Base-by-base conservation (phyloP, 441 rosid genomes). In the Croton setiger region DNA sequence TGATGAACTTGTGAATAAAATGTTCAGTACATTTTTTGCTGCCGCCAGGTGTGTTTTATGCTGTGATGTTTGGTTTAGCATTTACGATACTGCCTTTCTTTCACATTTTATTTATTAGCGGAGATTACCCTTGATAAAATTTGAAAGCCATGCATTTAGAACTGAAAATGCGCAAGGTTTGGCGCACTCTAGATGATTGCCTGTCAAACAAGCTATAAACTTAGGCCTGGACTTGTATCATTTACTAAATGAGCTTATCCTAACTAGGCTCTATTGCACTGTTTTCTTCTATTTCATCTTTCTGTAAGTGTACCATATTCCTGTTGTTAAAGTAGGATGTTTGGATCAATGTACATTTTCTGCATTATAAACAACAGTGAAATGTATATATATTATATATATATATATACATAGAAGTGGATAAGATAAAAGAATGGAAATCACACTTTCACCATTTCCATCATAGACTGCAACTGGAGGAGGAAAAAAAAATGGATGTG, bases 1-100 rank as follows among this genome's bases (percentile, higher is more conserved):
- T 59, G 93, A 93, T 73, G 85, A 81, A 39, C 87, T 93, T 60
- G 84, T 96, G 69, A 73, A 84, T 59, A 81, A 94, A 80, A 96
- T 96, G 98, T 96, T 92, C 84, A 83, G 80, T 70, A 92, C 96
- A 72, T 93, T 93, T 78, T 88, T 96, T 61, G 62, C 88, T 70
- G 97, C 93, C 79, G 95, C 92, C 78, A 92, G 99, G 99, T 96
- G 64, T 71, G 95, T 79, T 85, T 69, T 41, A 44, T 56, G 44
- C 21, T n/a, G 11, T 63, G 33, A 33, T 52, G 18, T 14, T 39
- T 15, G 14, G 60, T 27, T 18, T 35, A 39, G 23, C 12, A 33
- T 3, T 33, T 37, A 48, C 57, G 48, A 45, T 44, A 27, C 20
- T 61, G 7, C 9, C 39, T 15, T 20, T 3, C 45, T 23, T 3